Conservation (phyloP, 768 basidiomycete species). For the Tulasnella sp. region DNA sequence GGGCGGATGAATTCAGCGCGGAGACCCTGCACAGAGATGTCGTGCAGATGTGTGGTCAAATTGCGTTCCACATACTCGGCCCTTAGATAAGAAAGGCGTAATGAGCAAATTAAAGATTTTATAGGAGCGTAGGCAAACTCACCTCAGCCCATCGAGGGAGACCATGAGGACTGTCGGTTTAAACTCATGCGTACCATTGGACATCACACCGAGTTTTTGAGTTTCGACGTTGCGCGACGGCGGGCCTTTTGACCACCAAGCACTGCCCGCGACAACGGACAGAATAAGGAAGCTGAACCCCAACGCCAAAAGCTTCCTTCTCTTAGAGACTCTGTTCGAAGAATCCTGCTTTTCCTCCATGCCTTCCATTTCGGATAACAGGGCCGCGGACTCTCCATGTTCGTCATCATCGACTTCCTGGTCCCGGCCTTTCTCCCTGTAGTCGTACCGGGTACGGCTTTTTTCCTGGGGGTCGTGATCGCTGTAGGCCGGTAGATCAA, state of each 20-base stretch:
- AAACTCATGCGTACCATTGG: conserved; percentile 84
- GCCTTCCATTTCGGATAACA: not conserved
- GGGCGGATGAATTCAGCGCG: conserved; percentile 86
- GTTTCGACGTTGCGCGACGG: not conserved
- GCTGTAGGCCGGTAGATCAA: not conserved
- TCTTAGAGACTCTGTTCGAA: not conserved
- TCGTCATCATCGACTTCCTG: conserved; percentile 5
- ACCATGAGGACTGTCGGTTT: conserved; percentile 80
- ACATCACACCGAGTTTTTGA: conserved; percentile 40
- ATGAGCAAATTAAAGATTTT: conserved; percentile 26
- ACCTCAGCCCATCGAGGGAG: conserved; percentile 86
- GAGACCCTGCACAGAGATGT: conserved; percentile 80
- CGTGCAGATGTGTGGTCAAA: conserved; percentile 79
- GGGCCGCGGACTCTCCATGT: conserved; percentile 9
- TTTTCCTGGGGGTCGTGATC: not conserved
- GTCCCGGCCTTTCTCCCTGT: not conserved
- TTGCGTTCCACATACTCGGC: conserved; percentile 88
- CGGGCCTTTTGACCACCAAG: not conserved
- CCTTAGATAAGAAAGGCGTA: conserved; percentile 45
- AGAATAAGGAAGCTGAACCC: not conserved
- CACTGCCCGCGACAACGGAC: not conserved
- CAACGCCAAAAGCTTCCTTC: not conserved
- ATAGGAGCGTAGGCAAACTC: conserved; percentile 38
- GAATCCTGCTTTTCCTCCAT: not conserved
- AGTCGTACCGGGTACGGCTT: not conserved